Conservation (phyloP, 140 eudicot species). For the Bidens hawaiensis region DNA sequence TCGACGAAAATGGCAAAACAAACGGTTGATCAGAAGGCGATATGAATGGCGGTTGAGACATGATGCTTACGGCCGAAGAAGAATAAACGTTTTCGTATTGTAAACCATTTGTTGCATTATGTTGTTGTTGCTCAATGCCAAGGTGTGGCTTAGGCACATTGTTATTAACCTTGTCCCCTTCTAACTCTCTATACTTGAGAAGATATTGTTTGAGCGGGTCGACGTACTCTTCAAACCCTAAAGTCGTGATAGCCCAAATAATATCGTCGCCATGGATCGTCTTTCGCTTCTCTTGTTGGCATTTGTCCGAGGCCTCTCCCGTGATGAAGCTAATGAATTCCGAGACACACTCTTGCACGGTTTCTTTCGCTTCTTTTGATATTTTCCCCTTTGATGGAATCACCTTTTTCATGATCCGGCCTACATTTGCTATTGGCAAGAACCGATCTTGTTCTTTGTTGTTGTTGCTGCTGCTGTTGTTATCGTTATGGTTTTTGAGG, state of each 20-base stretch:
- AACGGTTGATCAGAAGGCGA: constrained; percentile 34
- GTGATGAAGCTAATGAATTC: constrained; percentile 70
- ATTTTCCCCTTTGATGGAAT: constrained; percentile 62
- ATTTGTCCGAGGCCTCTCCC: constrained; percentile 67
- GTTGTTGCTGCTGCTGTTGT: constrained; percentile 22
- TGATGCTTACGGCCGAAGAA: constrained; percentile 39
- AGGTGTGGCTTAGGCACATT: constrained; percentile 49
- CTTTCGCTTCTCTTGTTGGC: constrained; percentile 68
- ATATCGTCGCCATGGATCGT: constrained; percentile 73
- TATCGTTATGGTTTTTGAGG: constrained; percentile 28
- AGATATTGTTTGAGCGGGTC: constrained; percentile 57
- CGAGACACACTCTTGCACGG: constrained; percentile 71
- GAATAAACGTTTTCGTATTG: constrained; percentile 35
- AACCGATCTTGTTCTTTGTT: constrained; percentile 71
- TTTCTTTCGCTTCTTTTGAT: constrained; percentile 67
- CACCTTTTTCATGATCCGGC: constrained; percentile 67
- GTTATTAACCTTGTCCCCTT: constrained; percentile 45
- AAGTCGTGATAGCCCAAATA: constrained; percentile 66
- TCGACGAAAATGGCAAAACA: constrained; percentile 42
- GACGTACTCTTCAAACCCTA: constrained; percentile 68
- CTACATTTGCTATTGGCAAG: constrained; percentile 65
- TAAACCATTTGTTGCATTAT: constrained; percentile 24
- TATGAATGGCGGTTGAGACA: constrained; percentile 41
- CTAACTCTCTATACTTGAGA: constrained; percentile 49
- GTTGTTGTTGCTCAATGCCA: constrained; percentile 32